phyloP scores from a whole-genome alignment of 768 basidiomycete species.

The Lanmaoa pseudosensibilis region DNA sequence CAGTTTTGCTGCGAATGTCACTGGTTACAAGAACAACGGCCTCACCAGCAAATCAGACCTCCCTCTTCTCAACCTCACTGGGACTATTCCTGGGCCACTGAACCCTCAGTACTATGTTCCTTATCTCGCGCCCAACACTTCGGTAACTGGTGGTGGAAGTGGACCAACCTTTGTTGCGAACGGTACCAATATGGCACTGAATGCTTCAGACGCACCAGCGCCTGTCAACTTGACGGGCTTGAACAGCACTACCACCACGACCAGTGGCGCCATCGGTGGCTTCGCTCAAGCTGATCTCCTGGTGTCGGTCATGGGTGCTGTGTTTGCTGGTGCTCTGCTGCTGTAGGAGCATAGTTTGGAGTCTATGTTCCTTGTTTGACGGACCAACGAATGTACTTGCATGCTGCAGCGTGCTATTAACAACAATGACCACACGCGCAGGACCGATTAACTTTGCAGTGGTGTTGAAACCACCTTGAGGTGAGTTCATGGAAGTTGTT shows the following conservation, averaged over 20 bases:
- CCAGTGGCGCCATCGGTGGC: constrained; percentile 5
- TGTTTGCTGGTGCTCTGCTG: constrained; percentile 13
- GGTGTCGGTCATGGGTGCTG: constrained; percentile 4
- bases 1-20: constrained; percentile 46
- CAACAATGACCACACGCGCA: neutral
- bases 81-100: constrained; percentile 41
- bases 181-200: constrained; percentile 35
- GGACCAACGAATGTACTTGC: constrained; percentile 5
- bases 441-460: neutral
- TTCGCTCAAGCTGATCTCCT: constrained; percentile 4
- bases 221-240: constrained; percentile 41
- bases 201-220: constrained; percentile 27
- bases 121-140: constrained; percentile 39
- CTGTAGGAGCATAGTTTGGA: constrained; percentile 10
- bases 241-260: neutral
- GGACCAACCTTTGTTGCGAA: constrained; percentile 39
- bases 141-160: constrained; percentile 40
- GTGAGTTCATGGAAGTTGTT: neutral
- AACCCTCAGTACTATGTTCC: constrained; percentile 40
- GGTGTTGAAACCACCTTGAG: neutral
- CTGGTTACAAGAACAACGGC: constrained; percentile 45
- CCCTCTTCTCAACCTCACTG: constrained; percentile 41
- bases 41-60: constrained; percentile 24
- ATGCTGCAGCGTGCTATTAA: neutral
- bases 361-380: constrained; percentile 1